Percentiles rank a stretch among this genome's conserved stretches.
phyloP scores from a whole-genome alignment of 805 yeast species.

The Blastobotrys parvus region DNA sequence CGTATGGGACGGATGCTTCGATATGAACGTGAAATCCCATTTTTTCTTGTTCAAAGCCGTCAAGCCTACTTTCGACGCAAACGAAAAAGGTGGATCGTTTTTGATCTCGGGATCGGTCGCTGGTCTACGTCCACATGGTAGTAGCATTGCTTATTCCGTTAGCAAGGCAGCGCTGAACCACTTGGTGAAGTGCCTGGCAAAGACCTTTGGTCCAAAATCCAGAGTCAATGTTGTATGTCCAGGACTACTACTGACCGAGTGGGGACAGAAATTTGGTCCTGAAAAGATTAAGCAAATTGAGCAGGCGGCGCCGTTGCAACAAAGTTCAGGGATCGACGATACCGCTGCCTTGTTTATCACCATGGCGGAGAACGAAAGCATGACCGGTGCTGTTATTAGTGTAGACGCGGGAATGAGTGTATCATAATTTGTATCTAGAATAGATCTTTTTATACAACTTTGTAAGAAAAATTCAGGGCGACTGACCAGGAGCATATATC shows the following conservation, averaged over 20 bases:
- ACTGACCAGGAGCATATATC: no score
- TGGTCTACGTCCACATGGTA: slow-evolving; percentile 26
- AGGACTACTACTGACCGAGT: slow-evolving; percentile 21
- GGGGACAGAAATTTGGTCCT: slow-evolving; percentile 23
- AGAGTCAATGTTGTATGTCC: slow-evolving; percentile 20
- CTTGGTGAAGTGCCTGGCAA: slow-evolving; percentile 22
- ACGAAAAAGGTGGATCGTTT: slow-evolving; percentile 30
- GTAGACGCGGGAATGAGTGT: slow-evolving; percentile 33
- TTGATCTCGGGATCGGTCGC: slow-evolving; percentile 33
- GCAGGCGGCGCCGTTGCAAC: slow-evolving; percentile 11
- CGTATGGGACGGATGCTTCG: slow-evolving; percentile 16
- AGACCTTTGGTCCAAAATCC: slow-evolving; percentile 16
- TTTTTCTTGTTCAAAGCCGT: slow-evolving; percentile 28
- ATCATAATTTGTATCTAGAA: not conserved
- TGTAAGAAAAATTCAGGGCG: no score
- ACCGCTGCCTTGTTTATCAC: slow-evolving; percentile 20
- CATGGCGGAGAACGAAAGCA: slow-evolving; percentile 19
- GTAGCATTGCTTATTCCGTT: slow-evolving; percentile 32
- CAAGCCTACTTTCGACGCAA: slow-evolving; percentile 24
- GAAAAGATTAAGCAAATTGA: slow-evolving; percentile 15
- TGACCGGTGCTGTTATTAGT: slow-evolving; percentile 26
- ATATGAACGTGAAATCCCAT: slow-evolving; percentile 27
- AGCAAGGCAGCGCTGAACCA: slow-evolving; percentile 28
- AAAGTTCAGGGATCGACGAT: slow-evolving; percentile 16
- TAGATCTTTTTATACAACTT: not conserved